Conservation (phyloP, 306 rosid genomes). For the Aeschynomene evenia region DNA sequence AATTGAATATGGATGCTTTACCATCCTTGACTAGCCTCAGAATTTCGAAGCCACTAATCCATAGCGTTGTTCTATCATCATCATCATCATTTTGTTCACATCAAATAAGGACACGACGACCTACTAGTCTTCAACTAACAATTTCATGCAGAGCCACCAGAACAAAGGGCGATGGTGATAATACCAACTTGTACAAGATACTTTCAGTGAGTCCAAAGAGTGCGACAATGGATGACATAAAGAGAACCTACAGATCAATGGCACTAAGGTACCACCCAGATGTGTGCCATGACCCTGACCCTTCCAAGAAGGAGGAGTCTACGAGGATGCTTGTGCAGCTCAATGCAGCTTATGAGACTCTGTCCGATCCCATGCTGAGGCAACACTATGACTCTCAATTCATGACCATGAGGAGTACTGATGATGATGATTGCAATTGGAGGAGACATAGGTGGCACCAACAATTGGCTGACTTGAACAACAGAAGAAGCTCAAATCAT, state of each 20-base stretch:
- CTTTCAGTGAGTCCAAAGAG: slow-evolving; percentile 40
- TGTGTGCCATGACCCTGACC: slow-evolving; percentile 42
- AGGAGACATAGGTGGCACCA: slow-evolving; percentile 49
- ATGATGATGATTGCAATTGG: slow-evolving; percentile 1
- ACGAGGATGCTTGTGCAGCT: slow-evolving; percentile 54
- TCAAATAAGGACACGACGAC: too few relatives aligned
- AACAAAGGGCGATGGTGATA: background rate
- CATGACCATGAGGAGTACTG: background rate
- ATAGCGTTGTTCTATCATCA: too few relatives aligned
- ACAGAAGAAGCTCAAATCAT: too few relatives aligned
- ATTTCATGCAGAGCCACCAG: slow-evolving; percentile 38
- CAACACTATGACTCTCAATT: slow-evolving; percentile 47
- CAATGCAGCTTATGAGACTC: slow-evolving; percentile 54
- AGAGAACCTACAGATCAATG: slow-evolving; percentile 58
- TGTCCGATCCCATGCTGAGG: slow-evolving; percentile 51
- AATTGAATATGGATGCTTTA: slow-evolving; percentile 39
- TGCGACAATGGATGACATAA: slow-evolving; percentile 54
- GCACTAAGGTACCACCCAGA: slow-evolving; percentile 68
- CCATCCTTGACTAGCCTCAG: slow-evolving; percentile 22
- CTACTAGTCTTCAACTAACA: background rate
- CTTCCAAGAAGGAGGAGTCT: slow-evolving; percentile 46
- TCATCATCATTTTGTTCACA: too few relatives aligned
- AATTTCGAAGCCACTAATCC: slow-evolving; percentile 14
- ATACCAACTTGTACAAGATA: slow-evolving; percentile 42
- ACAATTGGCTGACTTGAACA: slow-evolving; percentile 52